Evolutionary conservation across 129 eudicot species (phyloP), one percentile per base, ranked within the genome.

Genomic region (Silybum marianum): DNA sequence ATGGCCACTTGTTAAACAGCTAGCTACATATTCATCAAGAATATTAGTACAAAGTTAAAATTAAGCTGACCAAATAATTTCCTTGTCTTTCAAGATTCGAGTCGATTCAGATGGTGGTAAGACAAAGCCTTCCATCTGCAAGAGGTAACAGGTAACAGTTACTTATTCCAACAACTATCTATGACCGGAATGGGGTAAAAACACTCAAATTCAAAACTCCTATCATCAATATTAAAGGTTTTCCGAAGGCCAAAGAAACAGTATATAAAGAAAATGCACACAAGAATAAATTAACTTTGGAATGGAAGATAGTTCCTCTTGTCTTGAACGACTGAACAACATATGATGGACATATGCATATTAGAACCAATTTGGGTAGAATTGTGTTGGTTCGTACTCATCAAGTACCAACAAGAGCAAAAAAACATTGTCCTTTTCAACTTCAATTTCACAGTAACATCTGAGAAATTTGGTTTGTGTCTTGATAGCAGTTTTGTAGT

Each of bases 41-140:
- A 68, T 13, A 62, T 5, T 6, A 68, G 79, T 71, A 48, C 3
- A 51, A 54, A 80, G 68, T 82, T 68, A 39, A 58, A 42, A 73
- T 14, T 26, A 39, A 66, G 85, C 93, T 79, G 42, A 96, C 99
- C 99, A 84, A 81, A 96, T 85, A 63, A 96, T 83, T 75, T 96
- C 99, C 54, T 90, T 90, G 54, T 93, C 98, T 84, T 96, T 93
- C 48, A 96, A 78, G 77, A 96, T 88, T 74, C 85, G 63, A 51
- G 89, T 88, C 0, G 93, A 91, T 85, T 91, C 98, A 85, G 89
- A 93, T 19, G 93, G 92, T 69, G 99, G 99, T 75, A 96, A 81
- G 58, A 93, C 91, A 93, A 89, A 96, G 44, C 91, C 97, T 84
- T 92, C 97, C 93, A 96, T 88, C 99, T 95, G 90, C 89, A 86